These are phyloP conservation scores for Penicillium nucicola DNA, from an alignment of 495 filamentous ascomycete genomes.

Conservation along the genomic window DNA sequence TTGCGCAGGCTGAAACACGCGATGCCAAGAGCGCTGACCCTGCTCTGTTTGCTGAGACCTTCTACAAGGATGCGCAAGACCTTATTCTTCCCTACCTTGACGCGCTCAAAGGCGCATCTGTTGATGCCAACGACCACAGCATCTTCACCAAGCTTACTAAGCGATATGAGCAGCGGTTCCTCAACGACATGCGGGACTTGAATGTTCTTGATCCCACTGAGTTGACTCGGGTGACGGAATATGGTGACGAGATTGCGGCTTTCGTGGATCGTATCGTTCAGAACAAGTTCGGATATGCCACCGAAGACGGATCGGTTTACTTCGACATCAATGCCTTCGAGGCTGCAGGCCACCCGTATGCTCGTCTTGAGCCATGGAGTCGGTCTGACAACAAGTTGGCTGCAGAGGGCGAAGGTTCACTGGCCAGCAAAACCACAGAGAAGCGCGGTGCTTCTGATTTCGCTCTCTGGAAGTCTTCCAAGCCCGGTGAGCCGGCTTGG, in stretches of 20 bases:
- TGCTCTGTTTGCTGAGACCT: conserved; percentile 48
- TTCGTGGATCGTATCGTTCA: conserved; percentile 75
- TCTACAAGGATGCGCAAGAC: conserved; percentile 54
- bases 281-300: conserved; percentile 83
- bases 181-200: conserved; percentile 76
- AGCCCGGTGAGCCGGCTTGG: conserved; percentile 91
- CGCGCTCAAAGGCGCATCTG: conserved; percentile 64
- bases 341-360: conserved; percentile 75
- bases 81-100: conserved; percentile 88
- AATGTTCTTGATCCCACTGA: conserved; percentile 83
- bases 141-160: conserved; percentile 80
- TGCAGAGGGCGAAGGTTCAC: conserved; percentile 85
- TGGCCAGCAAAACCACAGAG: conserved; percentile 63
- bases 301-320: conserved; percentile 84
- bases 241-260: conserved; percentile 74
- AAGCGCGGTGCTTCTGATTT: conserved; percentile 81
- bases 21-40: conserved; percentile 23
- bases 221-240: conserved; percentile 86
- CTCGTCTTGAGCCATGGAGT: conserved; percentile 82
- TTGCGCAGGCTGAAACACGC: conserved; percentile 41
- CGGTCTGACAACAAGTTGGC: conserved; percentile 75
- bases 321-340: conserved; percentile 92
- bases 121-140: conserved; percentile 70
- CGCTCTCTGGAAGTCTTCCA: conserved; percentile 91
- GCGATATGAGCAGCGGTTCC: conserved; percentile 79